Percentiles rank a stretch among this genome's conserved stretches.
phyloP scores from a whole-genome alignment of 257 asterid genomes.

The Voacanga thouarsii region DNA sequence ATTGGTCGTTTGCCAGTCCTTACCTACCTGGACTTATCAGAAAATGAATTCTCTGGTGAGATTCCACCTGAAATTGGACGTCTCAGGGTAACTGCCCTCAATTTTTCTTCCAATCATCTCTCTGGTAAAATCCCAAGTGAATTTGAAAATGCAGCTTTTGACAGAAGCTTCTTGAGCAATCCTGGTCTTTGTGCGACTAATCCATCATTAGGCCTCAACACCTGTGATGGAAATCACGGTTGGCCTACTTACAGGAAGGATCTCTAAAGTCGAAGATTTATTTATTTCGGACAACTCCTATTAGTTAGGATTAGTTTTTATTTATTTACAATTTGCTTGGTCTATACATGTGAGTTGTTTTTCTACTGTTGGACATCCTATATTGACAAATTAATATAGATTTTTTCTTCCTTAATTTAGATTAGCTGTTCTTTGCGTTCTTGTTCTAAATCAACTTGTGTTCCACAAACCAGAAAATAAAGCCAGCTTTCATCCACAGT shows the following conservation, averaged over 20 bases:
- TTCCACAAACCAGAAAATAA: conserved; percentile 20
- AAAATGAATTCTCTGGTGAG: conserved; percentile 59
- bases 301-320: too few relatives aligned
- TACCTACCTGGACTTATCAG: conserved; percentile 57
- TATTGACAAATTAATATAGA: too few relatives aligned
- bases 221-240: conserved; percentile 19
- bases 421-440: too few relatives aligned
- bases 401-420: too few relatives aligned
- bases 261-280: too few relatives aligned
- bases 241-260: too few relatives aligned
- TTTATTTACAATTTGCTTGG: too few relatives aligned
- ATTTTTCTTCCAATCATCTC: conserved; percentile 70
- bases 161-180: conserved; percentile 58
- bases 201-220: conserved; percentile 42
- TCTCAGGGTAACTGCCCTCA: conserved; percentile 32
- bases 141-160: conserved; percentile 53
- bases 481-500: conserved; percentile 33
- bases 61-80: conserved; percentile 55
- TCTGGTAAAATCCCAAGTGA: conserved; percentile 57
- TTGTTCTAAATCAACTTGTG: conserved; percentile 22
- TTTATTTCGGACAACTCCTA: too few relatives aligned
- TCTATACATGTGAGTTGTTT: too few relatives aligned
- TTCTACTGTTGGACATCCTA: too few relatives aligned
- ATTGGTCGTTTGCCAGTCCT: conserved; percentile 50
- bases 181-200: conserved; percentile 52